Percentiles rank a stretch among this genome's conserved stretches.
Conservation (phyloP, 1,284 basidiomycete species). For the Ustilago xerochloae region DNA sequence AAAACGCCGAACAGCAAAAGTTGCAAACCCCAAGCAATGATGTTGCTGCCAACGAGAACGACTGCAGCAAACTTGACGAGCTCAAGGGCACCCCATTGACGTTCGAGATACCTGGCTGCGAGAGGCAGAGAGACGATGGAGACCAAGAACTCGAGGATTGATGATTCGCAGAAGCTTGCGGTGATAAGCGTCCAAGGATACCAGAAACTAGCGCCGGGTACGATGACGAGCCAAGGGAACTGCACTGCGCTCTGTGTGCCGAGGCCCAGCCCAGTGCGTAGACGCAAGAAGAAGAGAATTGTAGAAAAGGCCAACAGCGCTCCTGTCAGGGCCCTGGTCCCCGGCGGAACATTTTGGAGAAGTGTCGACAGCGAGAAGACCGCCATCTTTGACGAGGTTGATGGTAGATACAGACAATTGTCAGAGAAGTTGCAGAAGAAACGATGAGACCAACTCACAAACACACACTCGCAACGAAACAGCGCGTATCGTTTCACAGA, state of each 20-base stretch:
- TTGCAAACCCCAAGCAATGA: conserved; percentile 61
- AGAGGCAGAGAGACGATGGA: conserved; percentile 83
- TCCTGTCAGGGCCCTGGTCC: conserved; percentile 39
- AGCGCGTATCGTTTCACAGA: not conserved
- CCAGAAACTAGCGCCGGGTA: conserved; percentile 84
- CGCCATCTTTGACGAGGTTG: conserved; percentile 27
- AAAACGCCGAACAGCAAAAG: conserved; percentile 56
- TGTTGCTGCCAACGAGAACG: conserved; percentile 69
- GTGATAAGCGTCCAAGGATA: conserved; percentile 91
- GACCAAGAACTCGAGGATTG: conserved; percentile 82
- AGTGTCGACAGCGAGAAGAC: conserved; percentile 51
- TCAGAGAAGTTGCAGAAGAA: not conserved
- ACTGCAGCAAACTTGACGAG: conserved; percentile 85
- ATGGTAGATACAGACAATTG: no score
- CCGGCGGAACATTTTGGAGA: conserved; percentile 40
- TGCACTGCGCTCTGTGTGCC: conserved; percentile 70
- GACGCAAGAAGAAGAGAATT: conserved; percentile 47
- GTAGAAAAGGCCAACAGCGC: conserved; percentile 42
- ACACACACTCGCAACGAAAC: not conserved
- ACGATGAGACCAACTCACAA: conserved; percentile 9
- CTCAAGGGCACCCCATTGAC: conserved; percentile 90
- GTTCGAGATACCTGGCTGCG: conserved; percentile 87
- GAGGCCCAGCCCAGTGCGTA: conserved; percentile 45
- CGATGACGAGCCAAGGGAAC: conserved; percentile 82
- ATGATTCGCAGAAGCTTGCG: conserved; percentile 85